Evolutionary conservation across 345 rosid species (phyloP).

Genomic region (Eucalyptus regnans): DNA sequence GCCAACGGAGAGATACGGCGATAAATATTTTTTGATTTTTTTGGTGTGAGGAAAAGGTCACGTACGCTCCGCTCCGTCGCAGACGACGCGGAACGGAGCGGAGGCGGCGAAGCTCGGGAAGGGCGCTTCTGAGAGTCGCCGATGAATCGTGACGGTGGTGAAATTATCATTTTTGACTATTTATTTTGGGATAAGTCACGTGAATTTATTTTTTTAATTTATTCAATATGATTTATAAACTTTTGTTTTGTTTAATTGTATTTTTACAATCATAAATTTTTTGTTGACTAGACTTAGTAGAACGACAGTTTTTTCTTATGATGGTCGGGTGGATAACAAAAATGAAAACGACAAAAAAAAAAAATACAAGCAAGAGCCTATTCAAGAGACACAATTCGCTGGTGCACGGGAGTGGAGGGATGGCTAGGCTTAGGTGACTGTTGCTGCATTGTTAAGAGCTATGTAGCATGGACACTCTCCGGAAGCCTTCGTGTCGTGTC

Average conservation of each 20-base stretch:
- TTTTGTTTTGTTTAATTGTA: not conserved
- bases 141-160: not conserved
- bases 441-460: not conserved
- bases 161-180: not conserved
- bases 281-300: accelerated
- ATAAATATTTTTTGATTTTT: not conserved
- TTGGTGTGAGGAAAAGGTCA: not conserved
- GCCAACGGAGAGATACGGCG: not conserved
- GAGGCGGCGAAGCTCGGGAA: not conserved
- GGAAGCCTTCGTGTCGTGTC: too few species aligned
- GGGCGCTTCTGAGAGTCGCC: not conserved
- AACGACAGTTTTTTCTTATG: not conserved
- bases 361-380: too few species aligned
- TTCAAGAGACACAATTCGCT: not conserved
- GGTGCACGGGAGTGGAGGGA: not conserved
- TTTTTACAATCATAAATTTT: accelerated
- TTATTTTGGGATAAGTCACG: accelerated
- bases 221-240: accelerated
- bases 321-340: not conserved
- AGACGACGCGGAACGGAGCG: not conserved
- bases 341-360: not conserved
- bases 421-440: not conserved
- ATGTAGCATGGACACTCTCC: too few species aligned
- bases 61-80: not conserved
- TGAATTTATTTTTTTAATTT: not conserved